Evolutionary conservation across 495 filamentous ascomycete species (phyloP), one percentile per base, ranked within the genome.

Genomic region (Aspergillus saccharolyticus): DNA sequence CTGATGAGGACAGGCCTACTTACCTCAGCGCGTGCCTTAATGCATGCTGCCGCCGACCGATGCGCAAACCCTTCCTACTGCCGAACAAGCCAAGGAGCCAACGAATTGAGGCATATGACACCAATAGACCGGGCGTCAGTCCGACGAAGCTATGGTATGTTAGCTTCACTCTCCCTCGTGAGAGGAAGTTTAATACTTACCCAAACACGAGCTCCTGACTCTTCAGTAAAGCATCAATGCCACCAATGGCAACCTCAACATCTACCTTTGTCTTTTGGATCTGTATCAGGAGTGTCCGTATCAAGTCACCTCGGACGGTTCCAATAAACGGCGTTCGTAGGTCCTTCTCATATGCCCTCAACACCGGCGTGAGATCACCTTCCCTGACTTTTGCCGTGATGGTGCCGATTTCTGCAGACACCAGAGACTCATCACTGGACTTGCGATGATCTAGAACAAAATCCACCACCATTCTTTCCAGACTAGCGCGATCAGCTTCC

Each of bases 201-300:
- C 91, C 94, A 74, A 98, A 98, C 25, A 98, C 89, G 49, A 98
- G 84, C 66, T 98, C 93, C 66, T 98, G 94, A 62, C 90, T 96
- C 74, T 93, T 96, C 14, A 98, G 76, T 19, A 98, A 78, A 22
- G 90, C 75, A 71, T 98, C 91, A 54, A 98, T 97, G 15, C 94
- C 94, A 54, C 89, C 88, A 68, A 97, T 89, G 16, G 94, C 94
- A 55, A 98, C 85, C 70, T 98, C 94, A 9, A 97, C 87, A 63
- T 98, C 94, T 24, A 98, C 94, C 75, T 97, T 98, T 0, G 94
- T 97, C 78, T 97, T 98, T 67, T 98, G 94, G 46, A 98, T 84
- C 67, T 98, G 94, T 46, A 98, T 96, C 28, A 98, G 79, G 50
- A 98, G 81, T 20, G 94, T 88, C 50, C 94, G 84, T 47, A 97